Evolutionary conservation across 129 eudicot genomes (phyloP).

Genomic region (Smallanthus sonchifolius): DNA sequence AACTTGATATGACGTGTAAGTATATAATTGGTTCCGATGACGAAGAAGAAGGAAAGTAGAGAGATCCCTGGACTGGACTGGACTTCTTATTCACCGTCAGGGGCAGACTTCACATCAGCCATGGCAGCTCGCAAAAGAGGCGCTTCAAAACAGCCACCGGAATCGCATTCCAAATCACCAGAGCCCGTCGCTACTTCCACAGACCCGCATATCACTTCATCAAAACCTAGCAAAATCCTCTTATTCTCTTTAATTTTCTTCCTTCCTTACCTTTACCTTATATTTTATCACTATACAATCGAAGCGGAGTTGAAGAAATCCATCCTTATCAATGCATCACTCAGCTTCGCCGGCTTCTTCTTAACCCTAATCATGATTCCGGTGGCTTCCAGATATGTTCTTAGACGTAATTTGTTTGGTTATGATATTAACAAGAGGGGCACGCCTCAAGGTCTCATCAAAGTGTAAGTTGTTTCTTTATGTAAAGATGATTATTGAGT

Average conservation of each 20-base stretch:
- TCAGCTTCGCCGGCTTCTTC: constrained; percentile 62
- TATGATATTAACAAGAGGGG: constrained; percentile 86
- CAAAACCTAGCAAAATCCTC: constrained; percentile 43
- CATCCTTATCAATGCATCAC: constrained; percentile 58
- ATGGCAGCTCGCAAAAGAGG: constrained; percentile 66
- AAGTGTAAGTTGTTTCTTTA: background rate
- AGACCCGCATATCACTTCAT: constrained; percentile 43
- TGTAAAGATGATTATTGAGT: too few species aligned
- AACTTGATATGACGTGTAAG: too few species aligned
- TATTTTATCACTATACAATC: constrained; percentile 50
- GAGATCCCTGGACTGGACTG: background rate
- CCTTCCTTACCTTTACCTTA: constrained; percentile 61
- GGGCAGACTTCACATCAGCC: background rate
- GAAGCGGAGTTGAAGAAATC: constrained; percentile 58
- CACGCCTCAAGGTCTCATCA: constrained; percentile 64
- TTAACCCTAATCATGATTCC: constrained; percentile 68
- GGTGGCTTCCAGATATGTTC: constrained; percentile 73
- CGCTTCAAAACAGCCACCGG: constrained; percentile 17
- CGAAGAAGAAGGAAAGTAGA: background rate
- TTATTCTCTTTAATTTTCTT: constrained; percentile 39
- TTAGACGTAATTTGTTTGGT: constrained; percentile 76
- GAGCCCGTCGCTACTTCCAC: constrained; percentile 6
- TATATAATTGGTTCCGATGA: background rate
- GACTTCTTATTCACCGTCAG: background rate
- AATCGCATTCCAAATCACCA: constrained; percentile 7